Percentiles rank a stretch among this genome's conserved stretches.
These are phyloP conservation scores for Hypoxylon sp. DNA, from an alignment of 2,329 filamentous ascomycete species.

Conservation along the genomic window DNA sequence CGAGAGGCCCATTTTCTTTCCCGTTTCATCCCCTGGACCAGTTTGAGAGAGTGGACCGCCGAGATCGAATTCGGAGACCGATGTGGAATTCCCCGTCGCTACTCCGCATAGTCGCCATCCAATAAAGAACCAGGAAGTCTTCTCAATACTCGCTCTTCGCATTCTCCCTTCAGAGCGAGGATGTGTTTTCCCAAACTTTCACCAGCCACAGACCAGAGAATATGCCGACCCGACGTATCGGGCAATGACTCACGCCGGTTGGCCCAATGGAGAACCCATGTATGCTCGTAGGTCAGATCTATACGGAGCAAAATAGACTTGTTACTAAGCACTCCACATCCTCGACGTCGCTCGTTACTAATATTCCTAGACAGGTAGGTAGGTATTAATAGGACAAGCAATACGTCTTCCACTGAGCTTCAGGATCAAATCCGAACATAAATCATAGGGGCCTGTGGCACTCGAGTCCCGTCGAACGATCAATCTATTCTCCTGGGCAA, in stretches of 20 bases:
- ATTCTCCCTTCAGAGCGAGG: conserved; percentile 8
- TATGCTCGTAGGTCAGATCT: not conserved
- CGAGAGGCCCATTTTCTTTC: not conserved
- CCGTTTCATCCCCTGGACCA: not conserved
- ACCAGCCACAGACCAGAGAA: not conserved
- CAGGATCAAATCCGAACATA: no score
- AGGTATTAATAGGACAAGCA: no score
- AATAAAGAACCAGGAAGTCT: not conserved
- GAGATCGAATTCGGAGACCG: conserved; percentile 4
- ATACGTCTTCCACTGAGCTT: no score
- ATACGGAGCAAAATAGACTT: not conserved
- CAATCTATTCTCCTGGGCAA: no score
- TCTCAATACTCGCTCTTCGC: conserved; percentile 26
- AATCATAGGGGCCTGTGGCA: no score
- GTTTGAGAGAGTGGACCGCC: not conserved
- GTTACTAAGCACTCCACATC: conserved; percentile 1
- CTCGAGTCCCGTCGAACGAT: no score
- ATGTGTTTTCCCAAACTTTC: not conserved
- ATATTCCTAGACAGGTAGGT: not conserved
- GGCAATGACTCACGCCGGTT: conserved; percentile 10
- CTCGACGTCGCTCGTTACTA: not conserved
- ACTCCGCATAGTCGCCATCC: not conserved
- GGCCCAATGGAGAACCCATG: not conserved
- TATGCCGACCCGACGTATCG: not conserved
- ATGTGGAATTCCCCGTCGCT: conserved; percentile 1